These are phyloP conservation scores for Hypocrella siamensis DNA, from an alignment of 2,329 filamentous ascomycete species.

Conservation along the genomic window DNA sequence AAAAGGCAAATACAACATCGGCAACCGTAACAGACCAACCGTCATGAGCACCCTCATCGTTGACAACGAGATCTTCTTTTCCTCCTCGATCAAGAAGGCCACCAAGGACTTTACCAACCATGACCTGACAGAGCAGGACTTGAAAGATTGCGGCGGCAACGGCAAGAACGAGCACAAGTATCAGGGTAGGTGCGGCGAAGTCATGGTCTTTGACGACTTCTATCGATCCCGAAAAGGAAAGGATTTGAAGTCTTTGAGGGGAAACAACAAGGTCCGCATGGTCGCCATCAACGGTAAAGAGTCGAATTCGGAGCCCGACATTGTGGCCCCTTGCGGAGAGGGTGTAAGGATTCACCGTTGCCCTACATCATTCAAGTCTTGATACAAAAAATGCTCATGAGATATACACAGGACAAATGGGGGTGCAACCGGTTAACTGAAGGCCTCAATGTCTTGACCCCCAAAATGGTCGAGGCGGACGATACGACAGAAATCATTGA, in stretches of 20 bases:
- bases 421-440: not conserved
- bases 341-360: no score
- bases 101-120: no score
- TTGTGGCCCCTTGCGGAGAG: not conserved
- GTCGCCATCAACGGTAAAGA: not conserved
- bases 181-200: not conserved
- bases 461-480: no score
- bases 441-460: no score
- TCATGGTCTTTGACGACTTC: not conserved
- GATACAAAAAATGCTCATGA: not conserved
- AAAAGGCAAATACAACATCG: constrained; percentile 5
- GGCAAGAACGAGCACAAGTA: not conserved
- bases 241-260: not conserved
- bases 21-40: not conserved
- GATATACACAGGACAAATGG: not conserved
- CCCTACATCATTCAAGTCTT: not conserved
- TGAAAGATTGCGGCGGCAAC: not conserved
- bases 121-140: no score
- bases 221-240: not conserved
- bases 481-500: no score
- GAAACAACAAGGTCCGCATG: not conserved
- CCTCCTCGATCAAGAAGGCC: not conserved
- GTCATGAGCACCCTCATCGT: not conserved
- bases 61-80: not conserved
- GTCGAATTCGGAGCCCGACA: not conserved